These are phyloP conservation scores for Glomus cerebriforme DNA, from an alignment of 192 early-diverging fungal species.

Conservation along the genomic window DNA sequence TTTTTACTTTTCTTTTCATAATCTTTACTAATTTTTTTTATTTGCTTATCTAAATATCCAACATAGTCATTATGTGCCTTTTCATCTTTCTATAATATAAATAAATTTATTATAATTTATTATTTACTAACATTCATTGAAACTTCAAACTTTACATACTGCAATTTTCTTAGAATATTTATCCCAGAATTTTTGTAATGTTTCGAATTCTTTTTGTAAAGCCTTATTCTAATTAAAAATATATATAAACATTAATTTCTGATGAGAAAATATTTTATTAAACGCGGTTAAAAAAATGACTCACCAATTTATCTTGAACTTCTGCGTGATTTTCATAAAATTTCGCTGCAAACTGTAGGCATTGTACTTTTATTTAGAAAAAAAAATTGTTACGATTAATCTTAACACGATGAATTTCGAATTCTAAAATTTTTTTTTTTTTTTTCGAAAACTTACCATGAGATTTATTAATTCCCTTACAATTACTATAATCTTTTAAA, in stretches of 20 bases:
- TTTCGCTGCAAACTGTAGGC: constrained; percentile 43
- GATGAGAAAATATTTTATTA: no score
- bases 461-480: constrained; percentile 44
- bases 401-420: neutral
- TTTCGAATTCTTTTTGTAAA: constrained; percentile 49
- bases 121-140: neutral
- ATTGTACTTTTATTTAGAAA: constrained; percentile 45
- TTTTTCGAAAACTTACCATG: constrained; percentile 36
- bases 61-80: constrained; percentile 37
- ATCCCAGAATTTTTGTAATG: constrained; percentile 42
- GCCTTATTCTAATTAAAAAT: constrained; percentile 32
- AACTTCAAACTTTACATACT: constrained; percentile 23
- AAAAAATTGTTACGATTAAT: no score
- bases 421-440: neutral
- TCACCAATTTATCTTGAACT: constrained; percentile 45
- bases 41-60: constrained; percentile 41
- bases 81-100: constrained; percentile 45
- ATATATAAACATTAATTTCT: neutral
- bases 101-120: neutral
- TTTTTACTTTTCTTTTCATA: constrained; percentile 47
- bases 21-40: constrained; percentile 42
- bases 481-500: constrained; percentile 44
- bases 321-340: constrained; percentile 48
- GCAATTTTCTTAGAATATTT: constrained; percentile 44
- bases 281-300: neutral